Percentiles rank a stretch among this genome's conserved stretches.
These are phyloP conservation scores for Amylocystis lapponica DNA, from an alignment of 768 basidiomycete genomes.

Conservation along the genomic window DNA sequence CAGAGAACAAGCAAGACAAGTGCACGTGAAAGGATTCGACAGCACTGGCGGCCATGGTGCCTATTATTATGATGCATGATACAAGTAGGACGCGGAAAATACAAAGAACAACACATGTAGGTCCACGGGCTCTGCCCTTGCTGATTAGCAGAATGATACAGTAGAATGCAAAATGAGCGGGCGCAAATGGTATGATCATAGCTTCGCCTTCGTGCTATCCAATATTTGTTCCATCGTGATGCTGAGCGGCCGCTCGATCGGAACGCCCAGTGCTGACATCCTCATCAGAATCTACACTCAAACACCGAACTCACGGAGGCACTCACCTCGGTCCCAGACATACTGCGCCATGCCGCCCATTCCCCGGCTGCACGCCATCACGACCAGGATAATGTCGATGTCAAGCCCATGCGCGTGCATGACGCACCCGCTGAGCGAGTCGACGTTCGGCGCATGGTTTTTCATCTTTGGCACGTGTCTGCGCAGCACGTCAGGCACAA, in stretches of 20 bases:
- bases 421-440: conserved; percentile 3
- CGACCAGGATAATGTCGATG: not conserved
- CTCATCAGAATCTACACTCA: not conserved
- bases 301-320: not conserved
- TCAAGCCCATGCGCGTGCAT: conserved; percentile 4
- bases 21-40: too few species aligned
- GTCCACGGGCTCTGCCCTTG: too few species aligned
- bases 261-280: not conserved
- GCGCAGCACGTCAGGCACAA: conserved; percentile 3
- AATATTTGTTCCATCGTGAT: conserved; percentile 6
- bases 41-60: too few species aligned
- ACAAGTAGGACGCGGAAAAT: too few species aligned
- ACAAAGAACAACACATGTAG: too few species aligned
- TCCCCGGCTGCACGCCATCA: conserved; percentile 6
- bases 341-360: conserved; percentile 5
- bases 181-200: too few species aligned
- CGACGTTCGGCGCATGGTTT: conserved; percentile 4
- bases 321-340: conserved; percentile 5
- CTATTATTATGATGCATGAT: too few species aligned
- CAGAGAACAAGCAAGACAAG: too few species aligned
- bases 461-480: conserved; percentile 1
- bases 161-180: too few species aligned
- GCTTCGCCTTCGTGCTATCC: too few species aligned
- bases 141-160: too few species aligned
- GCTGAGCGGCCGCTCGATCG: conserved; percentile 2